Conservation (phyloP, 768 basidiomycete genomes). For the Suillus subaureus region DNA sequence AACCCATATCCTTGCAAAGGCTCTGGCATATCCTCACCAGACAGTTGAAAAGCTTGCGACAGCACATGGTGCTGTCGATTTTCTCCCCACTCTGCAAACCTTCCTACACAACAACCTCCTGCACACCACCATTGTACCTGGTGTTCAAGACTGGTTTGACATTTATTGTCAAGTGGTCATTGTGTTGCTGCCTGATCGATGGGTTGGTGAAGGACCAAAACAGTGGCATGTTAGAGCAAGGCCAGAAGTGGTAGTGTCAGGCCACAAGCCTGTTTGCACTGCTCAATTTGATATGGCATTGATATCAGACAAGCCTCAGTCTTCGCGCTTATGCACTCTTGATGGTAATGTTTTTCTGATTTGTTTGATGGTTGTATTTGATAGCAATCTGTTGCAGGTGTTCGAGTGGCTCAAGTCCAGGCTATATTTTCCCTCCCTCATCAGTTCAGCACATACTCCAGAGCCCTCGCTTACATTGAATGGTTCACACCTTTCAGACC, state of each 20-base stretch:
- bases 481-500: too few species aligned
- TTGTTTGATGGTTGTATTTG: too few species aligned
- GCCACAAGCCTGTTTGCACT: background rate
- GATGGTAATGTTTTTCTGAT: too few species aligned
- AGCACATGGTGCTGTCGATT: conserved; percentile 6
- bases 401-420: too few species aligned
- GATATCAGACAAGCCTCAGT: too few species aligned
- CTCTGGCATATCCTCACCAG: conserved; percentile 1
- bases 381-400: too few species aligned
- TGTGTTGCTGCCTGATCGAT: background rate
- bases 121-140: background rate
- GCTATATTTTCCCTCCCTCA: too few species aligned
- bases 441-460: too few species aligned
- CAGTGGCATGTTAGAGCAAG: background rate
- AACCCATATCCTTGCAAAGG: conserved; percentile 5
- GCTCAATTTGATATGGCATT: too few species aligned
- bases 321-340: too few species aligned
- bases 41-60: background rate
- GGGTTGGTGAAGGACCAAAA: background rate
- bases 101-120: background rate
- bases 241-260: background rate
- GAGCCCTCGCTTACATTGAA: too few species aligned
- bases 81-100: conserved; percentile 1
- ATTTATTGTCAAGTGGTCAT: background rate
- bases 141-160: background rate